Evolutionary conservation across 805 yeast species (phyloP), one percentile per base, ranked within the genome.

Genomic region (Lipomyces yamanashiensis): DNA sequence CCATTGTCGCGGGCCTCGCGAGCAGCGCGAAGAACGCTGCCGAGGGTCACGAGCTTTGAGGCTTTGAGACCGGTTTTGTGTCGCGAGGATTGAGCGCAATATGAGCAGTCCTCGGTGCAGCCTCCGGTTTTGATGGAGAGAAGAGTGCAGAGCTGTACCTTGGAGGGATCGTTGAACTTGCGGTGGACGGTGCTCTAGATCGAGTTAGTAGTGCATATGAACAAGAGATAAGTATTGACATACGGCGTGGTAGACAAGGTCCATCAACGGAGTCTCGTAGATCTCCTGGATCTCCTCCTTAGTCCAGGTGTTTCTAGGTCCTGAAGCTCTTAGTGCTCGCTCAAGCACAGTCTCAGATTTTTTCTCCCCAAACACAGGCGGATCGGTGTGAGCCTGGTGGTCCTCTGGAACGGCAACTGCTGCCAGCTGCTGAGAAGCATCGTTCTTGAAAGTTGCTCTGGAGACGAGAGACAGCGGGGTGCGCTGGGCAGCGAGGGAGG

Each of bases 71-170:
- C 92, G 6, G 95, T 88, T 58, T 82, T 80, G 73, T 89, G 82
- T 39, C 89, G 77, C 6, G 85, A 78, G 1, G 92, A 87, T 71
- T 89, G 95, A 0, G 95, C 85, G 76, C 95, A 89, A 75, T 89
- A 89, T 71, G 85, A 86, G 73, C 95, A 89, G 73, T 89, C 92
- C 71, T 89, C 95, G 1, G 90, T 80, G 72, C 95, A 88, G 0
- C 95, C 93, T 58, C 95, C 95, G 1, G 88, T 82, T 72, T 89
- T 89, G 73, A 89, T 88, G 64, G 85, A 85, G 77, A 88, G 80
- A 68, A 89, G 78, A 1, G 93, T 87, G 75, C 95, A 89, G 57
- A 89, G 78, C 72, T 89, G 95, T 33, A 88, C 87, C 71, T 87
- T 85, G 0, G 79, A 71, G 1, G 92, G 90, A 66, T 88, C 85